Evolutionary conservation across 2,329 filamentous ascomycete genomes (phyloP), one percentile per base, ranked within the genome.

Genomic region (Microsporum audouinii): DNA sequence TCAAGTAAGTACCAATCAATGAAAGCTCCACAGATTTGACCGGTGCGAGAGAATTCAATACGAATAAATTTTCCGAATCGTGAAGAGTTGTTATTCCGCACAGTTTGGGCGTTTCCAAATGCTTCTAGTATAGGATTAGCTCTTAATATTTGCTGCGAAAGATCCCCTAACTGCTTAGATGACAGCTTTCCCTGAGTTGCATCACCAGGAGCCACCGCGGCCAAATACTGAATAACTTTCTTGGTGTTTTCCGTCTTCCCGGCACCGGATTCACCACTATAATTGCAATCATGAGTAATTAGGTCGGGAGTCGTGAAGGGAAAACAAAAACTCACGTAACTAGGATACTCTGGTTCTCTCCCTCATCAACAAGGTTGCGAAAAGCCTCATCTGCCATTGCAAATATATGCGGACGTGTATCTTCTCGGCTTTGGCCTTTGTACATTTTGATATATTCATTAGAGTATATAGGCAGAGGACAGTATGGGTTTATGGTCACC

Each of bases 171-270:
- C 65, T 87, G 81, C 63, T 78, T 86, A 75, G 76, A 79, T 76
- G 79, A 86, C 77, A 73, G 82, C 71, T 81, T 80, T 2, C 75
- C 77, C 61, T 80, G 75, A 1, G 87, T 82, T 0, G 86, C 85
- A 63, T 97, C 92, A 0, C 89, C 84, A 47, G 89, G 88, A 7
- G 94, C 94, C 53, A 99, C 94, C 1, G 94, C 91, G 12, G 94
- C 94, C 49, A 99, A 84, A 71, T 99, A 99, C 70, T 99, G 95
- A 60, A 99, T 99, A 67, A 99, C 94, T 73, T 99, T 99, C 72
- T 99, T 99, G 14, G 94, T 99, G 72, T 99, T 99, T 73, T 99
- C 94, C 0, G 94, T 99, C 77, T 99, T 99, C 68, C 94, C 94
- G 38, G 94, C 94, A 71, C 94, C 94, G 17, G 94, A 99, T 77